Conservation (phyloP, 192 early-diverging fungal species). For the Coemansia sp. region DNA sequence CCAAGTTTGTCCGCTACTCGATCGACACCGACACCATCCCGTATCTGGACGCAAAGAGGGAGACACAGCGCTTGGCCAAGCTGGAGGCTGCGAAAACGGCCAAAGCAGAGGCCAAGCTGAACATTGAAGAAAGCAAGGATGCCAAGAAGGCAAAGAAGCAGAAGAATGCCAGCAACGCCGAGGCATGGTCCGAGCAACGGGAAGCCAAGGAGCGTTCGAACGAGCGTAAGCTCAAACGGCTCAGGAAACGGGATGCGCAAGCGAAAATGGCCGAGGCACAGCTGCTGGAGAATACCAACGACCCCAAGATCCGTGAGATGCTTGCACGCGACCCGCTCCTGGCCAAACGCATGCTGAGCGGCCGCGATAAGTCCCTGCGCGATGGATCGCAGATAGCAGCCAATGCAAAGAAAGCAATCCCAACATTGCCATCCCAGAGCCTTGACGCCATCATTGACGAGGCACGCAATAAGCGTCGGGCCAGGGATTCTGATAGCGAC, state of each 20-base stretch:
- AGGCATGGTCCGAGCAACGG: constrained; percentile 43
- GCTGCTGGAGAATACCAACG: constrained; percentile 34
- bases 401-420: not conserved
- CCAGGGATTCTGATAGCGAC: constrained; percentile 8
- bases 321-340: constrained; percentile 50
- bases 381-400: constrained; percentile 25
- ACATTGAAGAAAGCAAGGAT: not conserved
- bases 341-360: constrained; percentile 50
- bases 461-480: constrained; percentile 20
- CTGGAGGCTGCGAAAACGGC: constrained; percentile 53
- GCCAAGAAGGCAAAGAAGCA: constrained; percentile 10
- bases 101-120: constrained; percentile 5
- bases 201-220: constrained; percentile 30
- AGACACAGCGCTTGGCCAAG: constrained; percentile 51
- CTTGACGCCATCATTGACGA: constrained; percentile 38
- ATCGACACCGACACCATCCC: constrained; percentile 53
- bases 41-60: constrained; percentile 44
- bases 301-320: constrained; percentile 38
- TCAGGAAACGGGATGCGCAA: constrained; percentile 28
- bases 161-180: constrained; percentile 31
- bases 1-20: constrained; percentile 29
- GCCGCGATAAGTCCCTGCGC: constrained; percentile 50
- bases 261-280: constrained; percentile 22
- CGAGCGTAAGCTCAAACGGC: constrained; percentile 50
- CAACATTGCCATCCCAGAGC: constrained; percentile 17